These are phyloP conservation scores for Gaeumannomyces sp. DNA, from an alignment of 2,329 filamentous ascomycete genomes.

Conservation along the genomic window DNA sequence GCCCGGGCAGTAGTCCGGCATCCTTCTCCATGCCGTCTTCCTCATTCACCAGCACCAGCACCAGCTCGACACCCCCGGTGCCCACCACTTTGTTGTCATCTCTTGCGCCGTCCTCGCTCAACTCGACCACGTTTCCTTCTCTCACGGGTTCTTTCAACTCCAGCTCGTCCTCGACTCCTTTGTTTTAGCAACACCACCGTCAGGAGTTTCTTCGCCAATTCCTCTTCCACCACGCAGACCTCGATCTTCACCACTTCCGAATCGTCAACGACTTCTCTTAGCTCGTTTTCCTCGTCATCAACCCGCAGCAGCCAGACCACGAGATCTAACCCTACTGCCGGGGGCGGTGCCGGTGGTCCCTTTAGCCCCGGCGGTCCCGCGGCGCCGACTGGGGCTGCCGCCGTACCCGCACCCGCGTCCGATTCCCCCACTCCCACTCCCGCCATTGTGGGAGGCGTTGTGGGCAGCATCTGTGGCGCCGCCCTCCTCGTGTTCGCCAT, in stretches of 20 bases:
- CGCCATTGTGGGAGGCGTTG: conserved; percentile 47
- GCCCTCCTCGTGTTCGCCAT: conserved; percentile 50
- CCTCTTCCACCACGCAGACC: conserved; percentile 14
- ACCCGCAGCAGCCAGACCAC: not conserved
- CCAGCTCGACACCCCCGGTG: not conserved
- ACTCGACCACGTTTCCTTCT: conserved; percentile 10
- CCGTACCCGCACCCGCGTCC: conserved; percentile 17
- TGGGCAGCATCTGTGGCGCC: conserved; percentile 52
- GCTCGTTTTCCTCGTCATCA: conserved; percentile 13
- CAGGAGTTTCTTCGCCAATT: conserved; percentile 4
- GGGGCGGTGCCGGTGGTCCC: conserved; percentile 14
- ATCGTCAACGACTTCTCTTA: conserved; percentile 23
- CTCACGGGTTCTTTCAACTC: not conserved
- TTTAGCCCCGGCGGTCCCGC: conserved; percentile 19
- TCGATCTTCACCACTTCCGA: conserved; percentile 29
- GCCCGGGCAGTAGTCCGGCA: conserved; percentile 5
- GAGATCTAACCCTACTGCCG: not conserved
- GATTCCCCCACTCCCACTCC: conserved; percentile 20
- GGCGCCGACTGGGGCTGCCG: conserved; percentile 18
- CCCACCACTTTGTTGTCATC: conserved; percentile 18
- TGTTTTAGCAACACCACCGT: conserved; percentile 21
- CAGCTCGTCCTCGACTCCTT: conserved; percentile 13
- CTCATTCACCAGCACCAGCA: conserved; percentile 14
- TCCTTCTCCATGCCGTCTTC: conserved; percentile 15
- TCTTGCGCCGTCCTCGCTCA: conserved; percentile 17